Percentiles rank a stretch among this genome's conserved stretches.
Evolutionary conservation across 768 basidiomycete genomes (phyloP).

Genomic region (Xanthoconium purpureum): DNA sequence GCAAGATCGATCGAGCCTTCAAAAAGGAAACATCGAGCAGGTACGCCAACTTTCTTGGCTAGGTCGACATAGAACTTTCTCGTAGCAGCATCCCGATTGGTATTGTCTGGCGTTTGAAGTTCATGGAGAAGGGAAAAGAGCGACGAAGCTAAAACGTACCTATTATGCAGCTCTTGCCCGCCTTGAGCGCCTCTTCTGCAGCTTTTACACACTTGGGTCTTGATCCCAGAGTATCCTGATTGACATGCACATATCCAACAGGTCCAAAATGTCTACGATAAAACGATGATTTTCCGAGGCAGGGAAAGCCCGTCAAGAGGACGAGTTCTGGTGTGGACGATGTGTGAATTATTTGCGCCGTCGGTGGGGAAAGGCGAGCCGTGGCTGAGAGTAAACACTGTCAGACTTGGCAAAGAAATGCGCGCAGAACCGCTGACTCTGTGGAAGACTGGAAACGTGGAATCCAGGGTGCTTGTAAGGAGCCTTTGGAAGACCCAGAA

Average conservation of each 20-base stretch:
- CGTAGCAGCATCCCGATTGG: slow-evolving; percentile 74
- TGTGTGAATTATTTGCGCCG: slow-evolving; percentile 14
- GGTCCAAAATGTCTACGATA: slow-evolving; percentile 66
- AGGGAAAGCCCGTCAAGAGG: slow-evolving; percentile 60
- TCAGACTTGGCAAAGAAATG: background rate
- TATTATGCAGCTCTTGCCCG: slow-evolving; percentile 69
- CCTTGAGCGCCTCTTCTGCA: slow-evolving; percentile 51
- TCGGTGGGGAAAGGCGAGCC: slow-evolving; percentile 30
- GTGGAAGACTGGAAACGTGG: slow-evolving; percentile 48
- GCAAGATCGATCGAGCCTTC: slow-evolving; percentile 75
- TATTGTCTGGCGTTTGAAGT: slow-evolving; percentile 63
- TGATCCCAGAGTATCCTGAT: slow-evolving; percentile 80
- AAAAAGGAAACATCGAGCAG: slow-evolving; percentile 72
- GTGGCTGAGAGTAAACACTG: slow-evolving; percentile 32
- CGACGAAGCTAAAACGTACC: slow-evolving; percentile 43
- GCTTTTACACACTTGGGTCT: slow-evolving; percentile 71
- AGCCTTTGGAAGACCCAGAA: slow-evolving; percentile 50
- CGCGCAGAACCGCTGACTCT: slow-evolving; percentile 12
- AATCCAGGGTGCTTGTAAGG: slow-evolving; percentile 63
- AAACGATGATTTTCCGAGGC: slow-evolving; percentile 80
- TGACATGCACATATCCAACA: slow-evolving; percentile 74
- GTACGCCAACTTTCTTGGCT: slow-evolving; percentile 52
- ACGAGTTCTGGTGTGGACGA: slow-evolving; percentile 43
- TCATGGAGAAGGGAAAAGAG: background rate
- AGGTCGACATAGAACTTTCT: slow-evolving; percentile 70